Base-by-base conservation (phyloP, 2,329 filamentous ascomycete species). In the Basipetospora chlamydospora region DNA sequence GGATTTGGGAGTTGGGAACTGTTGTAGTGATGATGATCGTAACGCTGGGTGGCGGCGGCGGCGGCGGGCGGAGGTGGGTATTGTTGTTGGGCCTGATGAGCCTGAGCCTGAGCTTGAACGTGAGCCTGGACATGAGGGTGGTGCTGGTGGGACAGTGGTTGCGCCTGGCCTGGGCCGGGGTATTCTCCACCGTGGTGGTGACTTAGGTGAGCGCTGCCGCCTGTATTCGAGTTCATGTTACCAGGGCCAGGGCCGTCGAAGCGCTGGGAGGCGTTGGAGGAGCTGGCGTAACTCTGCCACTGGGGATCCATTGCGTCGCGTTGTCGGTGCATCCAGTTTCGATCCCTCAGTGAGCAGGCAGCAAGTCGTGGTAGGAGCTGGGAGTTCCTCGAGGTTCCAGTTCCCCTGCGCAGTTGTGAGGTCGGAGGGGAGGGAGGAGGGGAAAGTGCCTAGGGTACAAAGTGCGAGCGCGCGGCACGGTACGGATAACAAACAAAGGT, bases 241-340 rank as follows among this genome's bases (percentile, higher is more conserved):
- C 20, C 28, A 20, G 35, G n/a, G 40, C 46, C 43, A 44, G 41
- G 55, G 46, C 66, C 66, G 57, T 73, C 76, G 56, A 76, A 79
- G 60, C 77, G 72, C 59, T 71, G 67, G 51, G 76, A 66, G 54
- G 70, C 67, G 52, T 66, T 67, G 50, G 68, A 58, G 54, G 75
- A 63, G 57, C 81, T 77, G 55, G 70, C 61, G 59, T 82, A 83
- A 44, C 68, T 57, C 61, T 77, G 73, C 77, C 76, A 81, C 46
- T 50, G 54, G 38, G 57, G 58, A 54, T 70, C 66, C 66, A 70
- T 70, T 51, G 16, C 25, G n/a, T n/a, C n/a, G n/a, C n/a, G n/a
- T n/a, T n/a, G n/a, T n/a, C n/a, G n/a, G n/a, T n/a, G n/a, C n/a
- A n/a, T n/a, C n/a, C n/a, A n/a, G n/a, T n/a, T n/a, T n/a, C n/a